Evolutionary conservation across 352 stramenopile species (phyloP).

Genomic region (Phytophthora ohioensis): DNA sequence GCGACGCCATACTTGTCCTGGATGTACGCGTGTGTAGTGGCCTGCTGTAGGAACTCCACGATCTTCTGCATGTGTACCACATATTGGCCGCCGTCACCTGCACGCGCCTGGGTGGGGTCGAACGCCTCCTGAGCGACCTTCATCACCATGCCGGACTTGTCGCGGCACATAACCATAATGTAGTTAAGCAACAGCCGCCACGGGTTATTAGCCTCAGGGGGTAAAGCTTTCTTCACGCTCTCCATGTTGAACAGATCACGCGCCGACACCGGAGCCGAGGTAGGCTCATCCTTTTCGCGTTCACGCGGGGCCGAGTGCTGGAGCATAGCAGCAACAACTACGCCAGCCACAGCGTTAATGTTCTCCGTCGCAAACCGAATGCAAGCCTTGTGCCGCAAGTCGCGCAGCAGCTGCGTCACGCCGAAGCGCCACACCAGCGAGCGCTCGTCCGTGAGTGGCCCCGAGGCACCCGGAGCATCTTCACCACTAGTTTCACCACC

Average conservation of each 20-base stretch:
- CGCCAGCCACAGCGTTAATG: constrained; percentile 84
- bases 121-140: constrained; percentile 81
- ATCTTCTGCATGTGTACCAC: constrained; percentile 93
- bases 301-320: constrained; percentile 83
- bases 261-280: constrained; percentile 78
- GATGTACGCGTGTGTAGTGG: constrained; percentile 83
- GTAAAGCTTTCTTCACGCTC: constrained; percentile 75
- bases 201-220: constrained; percentile 80
- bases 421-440: constrained; percentile 86
- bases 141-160: constrained; percentile 91
- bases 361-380: constrained; percentile 87
- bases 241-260: constrained; percentile 79
- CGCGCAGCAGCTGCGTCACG: constrained; percentile 80
- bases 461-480: constrained; percentile 27
- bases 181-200: constrained; percentile 90
- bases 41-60: constrained; percentile 77
- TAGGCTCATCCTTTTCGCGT: constrained; percentile 83
- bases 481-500: constrained; percentile 48
- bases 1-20: constrained; percentile 83
- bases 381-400: constrained; percentile 81
- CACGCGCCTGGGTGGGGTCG: constrained; percentile 61
- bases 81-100: constrained; percentile 87
- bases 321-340: constrained; percentile 85
- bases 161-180: constrained; percentile 90
- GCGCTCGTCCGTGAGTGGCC: constrained; percentile 60